These are phyloP conservation scores for Colletotrichum falcatum DNA, from an alignment of 2,329 filamentous ascomycete genomes.

Conservation along the genomic window DNA sequence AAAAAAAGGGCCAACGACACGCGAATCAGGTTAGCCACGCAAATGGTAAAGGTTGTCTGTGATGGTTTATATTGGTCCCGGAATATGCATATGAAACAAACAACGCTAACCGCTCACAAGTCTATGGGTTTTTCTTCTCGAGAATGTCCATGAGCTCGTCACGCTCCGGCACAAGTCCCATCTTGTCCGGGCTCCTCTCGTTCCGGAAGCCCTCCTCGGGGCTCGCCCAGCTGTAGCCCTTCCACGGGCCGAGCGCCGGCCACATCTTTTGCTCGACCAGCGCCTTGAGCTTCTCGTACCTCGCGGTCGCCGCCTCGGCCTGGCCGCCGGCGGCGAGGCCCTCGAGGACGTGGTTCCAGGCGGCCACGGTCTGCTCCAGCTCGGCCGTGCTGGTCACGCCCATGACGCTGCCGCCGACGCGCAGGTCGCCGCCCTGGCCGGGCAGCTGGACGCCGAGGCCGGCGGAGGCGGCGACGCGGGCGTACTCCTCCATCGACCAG, in stretches of 20 bases:
- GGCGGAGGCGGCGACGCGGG: constrained; percentile 59
- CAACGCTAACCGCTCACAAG: constrained; percentile 8
- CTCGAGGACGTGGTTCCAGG: constrained; percentile 68
- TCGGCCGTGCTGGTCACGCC: constrained; percentile 74
- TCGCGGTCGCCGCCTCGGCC: constrained; percentile 42
- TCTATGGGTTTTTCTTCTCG: constrained; percentile 16
- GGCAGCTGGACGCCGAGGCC: constrained; percentile 49
- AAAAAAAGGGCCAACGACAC: too few relatives aligned
- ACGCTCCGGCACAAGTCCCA: constrained; percentile 26
- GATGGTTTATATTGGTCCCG: background rate
- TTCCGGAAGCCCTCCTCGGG: constrained; percentile 62
- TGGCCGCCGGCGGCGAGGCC: constrained; percentile 52
- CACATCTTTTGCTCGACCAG: constrained; percentile 61
- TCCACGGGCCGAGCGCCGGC: constrained; percentile 70
- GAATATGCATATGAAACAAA: background rate
- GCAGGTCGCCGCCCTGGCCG: constrained; percentile 38
- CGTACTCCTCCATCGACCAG: constrained; percentile 78
- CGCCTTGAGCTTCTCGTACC: constrained; percentile 49
- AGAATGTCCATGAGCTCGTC: constrained; percentile 35
- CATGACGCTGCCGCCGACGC: constrained; percentile 71
- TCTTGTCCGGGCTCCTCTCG: constrained; percentile 43
- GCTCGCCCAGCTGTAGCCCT: constrained; percentile 73
- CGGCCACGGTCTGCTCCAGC: constrained; percentile 70
- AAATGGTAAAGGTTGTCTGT: background rate
- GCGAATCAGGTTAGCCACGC: too few relatives aligned